These are phyloP conservation scores for Orbilia javanica DNA, from an alignment of 2,329 filamentous ascomycete genomes.

Conservation along the genomic window DNA sequence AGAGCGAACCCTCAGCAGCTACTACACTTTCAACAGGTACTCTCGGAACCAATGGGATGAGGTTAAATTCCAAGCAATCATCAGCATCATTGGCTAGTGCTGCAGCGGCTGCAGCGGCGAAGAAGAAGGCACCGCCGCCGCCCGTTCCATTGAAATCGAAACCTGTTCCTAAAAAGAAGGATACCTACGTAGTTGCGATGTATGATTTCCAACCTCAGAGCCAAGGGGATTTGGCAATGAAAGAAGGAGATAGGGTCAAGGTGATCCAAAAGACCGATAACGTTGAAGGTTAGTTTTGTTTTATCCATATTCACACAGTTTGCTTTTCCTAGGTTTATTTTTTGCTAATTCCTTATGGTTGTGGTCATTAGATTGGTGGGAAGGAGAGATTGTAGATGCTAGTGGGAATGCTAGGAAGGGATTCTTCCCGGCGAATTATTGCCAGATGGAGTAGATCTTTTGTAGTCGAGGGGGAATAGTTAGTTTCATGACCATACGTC, in stretches of 20 bases:
- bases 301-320: background rate
- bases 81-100: slow-evolving; percentile 30
- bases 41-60: slow-evolving; percentile 12
- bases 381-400: slow-evolving; percentile 29
- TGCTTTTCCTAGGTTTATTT: background rate
- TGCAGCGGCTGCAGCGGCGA: slow-evolving; percentile 37
- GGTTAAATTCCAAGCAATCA: slow-evolving; percentile 1
- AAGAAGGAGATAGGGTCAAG: slow-evolving; percentile 49
- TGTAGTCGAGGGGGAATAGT: background rate
- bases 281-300: slow-evolving; percentile 29
- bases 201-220: slow-evolving; percentile 46
- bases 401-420: slow-evolving; percentile 32
- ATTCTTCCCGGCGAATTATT: slow-evolving; percentile 55
- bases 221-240: slow-evolving; percentile 34
- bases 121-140: slow-evolving; percentile 56
- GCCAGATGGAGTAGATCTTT: slow-evolving; percentile 33
- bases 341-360: slow-evolving; percentile 2
- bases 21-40: background rate
- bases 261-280: slow-evolving; percentile 45
- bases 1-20: background rate
- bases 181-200: slow-evolving; percentile 35
- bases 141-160: slow-evolving; percentile 51
- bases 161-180: slow-evolving; percentile 40
- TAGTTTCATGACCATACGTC: background rate
- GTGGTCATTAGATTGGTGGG: slow-evolving; percentile 53